Evolutionary conservation across 768 basidiomycete genomes (phyloP).

Genomic region (Suillus ampliporus): DNA sequence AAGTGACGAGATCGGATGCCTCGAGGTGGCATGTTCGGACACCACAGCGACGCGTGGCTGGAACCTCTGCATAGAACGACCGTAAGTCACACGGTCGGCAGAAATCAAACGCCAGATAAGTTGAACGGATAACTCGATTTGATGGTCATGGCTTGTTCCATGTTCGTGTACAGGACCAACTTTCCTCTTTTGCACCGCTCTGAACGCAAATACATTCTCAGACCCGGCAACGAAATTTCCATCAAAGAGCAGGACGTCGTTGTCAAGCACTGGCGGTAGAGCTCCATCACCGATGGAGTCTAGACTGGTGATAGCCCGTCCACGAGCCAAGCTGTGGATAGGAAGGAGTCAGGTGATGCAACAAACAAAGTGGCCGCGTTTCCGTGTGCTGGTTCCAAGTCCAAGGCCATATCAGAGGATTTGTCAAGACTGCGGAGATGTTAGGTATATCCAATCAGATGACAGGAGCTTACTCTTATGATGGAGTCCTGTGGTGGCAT

Average conservation of each 20-base stretch:
- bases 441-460: not conserved
- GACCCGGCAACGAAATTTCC: conserved; percentile 50
- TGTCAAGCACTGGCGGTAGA: conserved; percentile 21
- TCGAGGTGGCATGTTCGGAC: not conserved
- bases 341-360: conserved; percentile 26
- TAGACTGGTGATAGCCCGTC: too few species aligned
- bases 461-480: conserved; percentile 51
- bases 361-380: conserved; percentile 26
- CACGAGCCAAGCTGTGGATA: too few species aligned
- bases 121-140: not conserved
- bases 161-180: conserved; percentile 47
- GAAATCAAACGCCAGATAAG: not conserved
- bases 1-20: not conserved
- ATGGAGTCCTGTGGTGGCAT: conserved; percentile 54
- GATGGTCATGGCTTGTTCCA: conserved; percentile 22
- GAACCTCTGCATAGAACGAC: not conserved
- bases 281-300: not conserved
- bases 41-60: not conserved
- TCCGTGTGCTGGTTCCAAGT: conserved; percentile 7
- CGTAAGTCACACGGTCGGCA: not conserved
- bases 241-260: conserved; percentile 14
- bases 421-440: too few species aligned
- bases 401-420: not conserved
- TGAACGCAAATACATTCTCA: conserved; percentile 55
- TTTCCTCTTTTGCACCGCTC: conserved; percentile 21